phyloP scores from a whole-genome alignment of 2,329 filamentous ascomycete species.

The Colletotrichum musicola region DNA sequence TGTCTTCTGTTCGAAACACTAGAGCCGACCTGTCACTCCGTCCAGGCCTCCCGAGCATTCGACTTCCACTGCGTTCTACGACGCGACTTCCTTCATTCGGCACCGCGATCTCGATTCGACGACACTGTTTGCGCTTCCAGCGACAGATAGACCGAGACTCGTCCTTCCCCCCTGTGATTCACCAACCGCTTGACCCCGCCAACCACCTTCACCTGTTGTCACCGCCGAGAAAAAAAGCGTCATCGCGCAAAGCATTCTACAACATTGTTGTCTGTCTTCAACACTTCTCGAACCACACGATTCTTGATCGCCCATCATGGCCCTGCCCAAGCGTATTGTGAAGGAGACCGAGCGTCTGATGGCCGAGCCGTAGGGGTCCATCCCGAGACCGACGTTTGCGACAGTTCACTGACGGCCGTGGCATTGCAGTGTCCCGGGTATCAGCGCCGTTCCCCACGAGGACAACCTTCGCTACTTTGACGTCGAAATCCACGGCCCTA shows the following conservation, averaged over 20 bases:
- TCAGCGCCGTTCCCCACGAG: conserved; percentile 94
- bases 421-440: conserved; percentile 85
- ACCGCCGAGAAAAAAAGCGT: not conserved
- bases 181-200: conserved; percentile 35
- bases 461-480: conserved; percentile 99
- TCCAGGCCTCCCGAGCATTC: conserved; percentile 24
- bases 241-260: not conserved
- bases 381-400: conserved; percentile 1
- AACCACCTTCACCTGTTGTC: conserved; percentile 3
- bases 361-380: conserved; percentile 87
- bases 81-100: conserved; percentile 2
- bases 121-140: conserved; percentile 5
- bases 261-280: not conserved
- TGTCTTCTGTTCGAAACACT: conserved; percentile 34
- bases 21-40: conserved; percentile 17
- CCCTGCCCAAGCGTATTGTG: conserved; percentile 94
- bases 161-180: conserved; percentile 4
- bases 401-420: conserved; percentile 10
- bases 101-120: conserved; percentile 7
- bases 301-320: conserved; percentile 59
- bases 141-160: not conserved
- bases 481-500: conserved; percentile 93
- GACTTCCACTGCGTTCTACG: conserved; percentile 10
- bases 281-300: not conserved
- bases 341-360: conserved; percentile 99